Percentiles rank a stretch among this genome's conserved stretches.
These are phyloP conservation scores for Chrysanthemum lavandulifolium DNA, from an alignment of 129 eudicot genomes.

Conservation along the genomic window DNA sequence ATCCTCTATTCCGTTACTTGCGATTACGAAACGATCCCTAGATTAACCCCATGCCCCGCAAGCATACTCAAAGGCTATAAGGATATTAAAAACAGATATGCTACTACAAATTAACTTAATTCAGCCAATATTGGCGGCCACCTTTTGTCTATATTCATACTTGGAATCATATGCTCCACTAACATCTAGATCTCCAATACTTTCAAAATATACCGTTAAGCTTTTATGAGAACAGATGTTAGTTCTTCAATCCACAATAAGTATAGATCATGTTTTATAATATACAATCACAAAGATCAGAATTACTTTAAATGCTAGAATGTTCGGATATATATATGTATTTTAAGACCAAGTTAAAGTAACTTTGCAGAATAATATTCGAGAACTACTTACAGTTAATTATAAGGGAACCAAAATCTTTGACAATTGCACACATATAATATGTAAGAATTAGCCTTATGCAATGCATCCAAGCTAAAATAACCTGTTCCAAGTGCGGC, in stretches of 20 bases:
- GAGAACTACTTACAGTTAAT: neutral
- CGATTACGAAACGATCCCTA: too few species aligned
- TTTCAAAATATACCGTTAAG: neutral
- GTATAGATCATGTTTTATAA: neutral
- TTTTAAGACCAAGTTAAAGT: neutral
- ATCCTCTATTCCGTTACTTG: too few species aligned
- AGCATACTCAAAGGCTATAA: conserved; percentile 11
- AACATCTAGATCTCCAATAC: conserved; percentile 8
- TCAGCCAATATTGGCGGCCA: conserved; percentile 30
- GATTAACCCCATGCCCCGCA: too few species aligned
- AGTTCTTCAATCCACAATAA: conserved; percentile 6
- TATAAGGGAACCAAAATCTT: conserved; percentile 20
- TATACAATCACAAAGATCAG: conserved; percentile 11
- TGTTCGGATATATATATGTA: conserved; percentile 9
- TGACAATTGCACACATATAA: neutral
- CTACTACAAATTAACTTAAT: conserved; percentile 10
- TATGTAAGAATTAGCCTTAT: neutral
- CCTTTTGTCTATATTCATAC: conserved; percentile 19
- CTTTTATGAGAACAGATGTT: neutral
- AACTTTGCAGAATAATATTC: conserved; percentile 20
- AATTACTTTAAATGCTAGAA: conserved; percentile 6
- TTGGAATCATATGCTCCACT: conserved; percentile 39
- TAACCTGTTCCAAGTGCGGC: neutral
- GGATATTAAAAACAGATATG: conserved; percentile 3
- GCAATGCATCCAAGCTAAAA: conserved; percentile 5